Conservation (phyloP, 208 protist species). For the Crithidia sp. region DNA sequence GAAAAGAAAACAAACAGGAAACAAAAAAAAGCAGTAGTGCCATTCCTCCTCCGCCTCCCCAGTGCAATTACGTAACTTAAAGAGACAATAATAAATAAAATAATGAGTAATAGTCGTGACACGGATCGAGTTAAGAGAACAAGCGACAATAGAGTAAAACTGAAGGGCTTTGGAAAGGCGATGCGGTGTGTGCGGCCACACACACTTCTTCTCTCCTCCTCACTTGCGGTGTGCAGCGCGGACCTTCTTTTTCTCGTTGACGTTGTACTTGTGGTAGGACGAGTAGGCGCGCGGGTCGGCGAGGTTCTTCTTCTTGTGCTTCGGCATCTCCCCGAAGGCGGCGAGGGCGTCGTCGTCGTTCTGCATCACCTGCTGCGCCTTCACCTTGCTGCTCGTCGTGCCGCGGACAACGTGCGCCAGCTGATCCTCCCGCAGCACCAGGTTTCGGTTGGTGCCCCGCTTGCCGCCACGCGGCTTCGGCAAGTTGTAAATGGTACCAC, state of each 20-base stretch:
- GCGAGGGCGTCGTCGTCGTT: constrained; percentile 70
- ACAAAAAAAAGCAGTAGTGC: too few species aligned
- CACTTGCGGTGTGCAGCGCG: constrained; percentile 71
- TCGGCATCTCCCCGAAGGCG: constrained; percentile 66
- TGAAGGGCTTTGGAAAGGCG: too few species aligned
- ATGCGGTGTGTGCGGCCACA: too few species aligned
- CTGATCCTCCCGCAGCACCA: constrained; percentile 92
- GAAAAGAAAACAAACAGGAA: too few species aligned
- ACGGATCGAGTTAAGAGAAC: neutral
- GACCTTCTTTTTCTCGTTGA: constrained; percentile 90
- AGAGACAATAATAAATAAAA: too few species aligned
- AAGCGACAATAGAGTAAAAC: neutral
- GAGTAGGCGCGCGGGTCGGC: constrained; percentile 61
- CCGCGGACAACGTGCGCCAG: constrained; percentile 81
- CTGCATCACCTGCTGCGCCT: constrained; percentile 51
- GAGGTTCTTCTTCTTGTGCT: constrained; percentile 68
- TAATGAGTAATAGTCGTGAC: neutral
- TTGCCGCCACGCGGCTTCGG: constrained; percentile 87
- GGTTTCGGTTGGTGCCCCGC: constrained; percentile 83
- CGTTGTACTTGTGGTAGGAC: constrained; percentile 90
- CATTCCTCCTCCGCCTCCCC: too few species aligned
- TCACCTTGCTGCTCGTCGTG: constrained; percentile 59
- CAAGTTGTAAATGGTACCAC: constrained; percentile 88
- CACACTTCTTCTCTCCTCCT: neutral
- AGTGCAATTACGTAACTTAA: too few species aligned